Percentiles rank a stretch among this genome's conserved stretches.
Conservation (phyloP, 2,329 filamentous ascomycete genomes). For the Botrytis deweyae region DNA sequence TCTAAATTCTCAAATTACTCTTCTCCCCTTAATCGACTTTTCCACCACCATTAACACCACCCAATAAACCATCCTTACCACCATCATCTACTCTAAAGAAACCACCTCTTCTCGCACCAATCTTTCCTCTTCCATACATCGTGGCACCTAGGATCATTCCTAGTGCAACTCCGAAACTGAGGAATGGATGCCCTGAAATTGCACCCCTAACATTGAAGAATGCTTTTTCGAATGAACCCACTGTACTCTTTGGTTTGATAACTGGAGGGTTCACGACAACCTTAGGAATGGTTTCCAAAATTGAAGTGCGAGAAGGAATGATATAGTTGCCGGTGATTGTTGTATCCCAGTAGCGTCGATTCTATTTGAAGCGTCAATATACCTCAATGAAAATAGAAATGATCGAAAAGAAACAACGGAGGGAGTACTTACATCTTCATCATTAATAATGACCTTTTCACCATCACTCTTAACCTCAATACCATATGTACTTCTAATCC, state of each 20-base stretch:
- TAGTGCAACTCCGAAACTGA: conserved; percentile 57
- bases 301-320: conserved; percentile 67
- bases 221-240: conserved; percentile 67
- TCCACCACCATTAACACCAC: conserved; percentile 48
- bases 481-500: conserved; percentile 93
- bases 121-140: conserved; percentile 55
- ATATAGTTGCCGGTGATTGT: conserved; percentile 89
- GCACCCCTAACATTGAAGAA: conserved; percentile 64
- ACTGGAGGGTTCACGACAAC: conserved; percentile 54
- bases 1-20: neutral
- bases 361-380: conserved; percentile 51
- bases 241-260: conserved; percentile 76
- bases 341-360: conserved; percentile 90
- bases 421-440: conserved; percentile 77
- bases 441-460: conserved; percentile 92
- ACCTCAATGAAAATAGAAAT: neutral
- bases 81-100: conserved; percentile 60
- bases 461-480: conserved; percentile 80
- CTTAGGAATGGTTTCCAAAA: conserved; percentile 46
- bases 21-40: conserved; percentile 49
- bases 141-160: conserved; percentile 54
- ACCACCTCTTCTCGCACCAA: conserved; percentile 52
- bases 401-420: neutral
- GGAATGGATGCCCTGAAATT: conserved; percentile 58
- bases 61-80: conserved; percentile 63